Evolutionary conservation across 192 early-diverging fungal genomes (phyloP), one percentile per base, ranked within the genome.

Genomic region (Lobulomyces angularis): DNA sequence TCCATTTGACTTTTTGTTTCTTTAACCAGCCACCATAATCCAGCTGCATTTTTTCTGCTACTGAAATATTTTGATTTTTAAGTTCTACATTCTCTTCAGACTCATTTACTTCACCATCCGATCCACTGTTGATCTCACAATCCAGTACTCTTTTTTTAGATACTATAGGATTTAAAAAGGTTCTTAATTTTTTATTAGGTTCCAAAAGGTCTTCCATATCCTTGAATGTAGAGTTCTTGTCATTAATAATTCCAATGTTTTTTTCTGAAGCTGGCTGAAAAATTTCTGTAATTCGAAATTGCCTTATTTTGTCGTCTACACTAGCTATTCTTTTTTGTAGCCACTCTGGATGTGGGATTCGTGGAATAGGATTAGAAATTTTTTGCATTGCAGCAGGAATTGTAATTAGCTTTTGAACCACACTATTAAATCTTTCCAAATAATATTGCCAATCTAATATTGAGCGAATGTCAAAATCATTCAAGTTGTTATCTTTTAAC

Each of bases 381-480:
- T 82, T 78, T 55, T 98, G 95, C 86, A 92, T 87, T 0, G 90
- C 90, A 5, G 95, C 95, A 0, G 95, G 95, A 51, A 98, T 98
- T 1, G 91, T 95, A 45, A 98, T 93, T 20, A 96, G 61, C 55
- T 96, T 98, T 52, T 91, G 90, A 52, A 98, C 90, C 1, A 91
- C 88, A 21, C 78, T 76, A 27, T 83, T 85, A 41, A 98, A 94
- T 23, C 95, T 79, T 61, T 98, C 92, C 41, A 91, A 40, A 49
- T 98, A 98, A 56, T 98, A 98, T 36, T 80, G 58, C 95, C 95
- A 98, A 59, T 98, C 92, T 9, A 98, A 43, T 24, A 98, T 88
- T 16, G 79, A 71, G 28, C 92, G 72, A 48, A 98, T 90, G 45
- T 95, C 88, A 53, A 82, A 76, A 46, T 74, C 70, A 17, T 72